Base-by-base conservation (phyloP, 768 basidiomycete species). In the Leccinum aurantiacum region DNA sequence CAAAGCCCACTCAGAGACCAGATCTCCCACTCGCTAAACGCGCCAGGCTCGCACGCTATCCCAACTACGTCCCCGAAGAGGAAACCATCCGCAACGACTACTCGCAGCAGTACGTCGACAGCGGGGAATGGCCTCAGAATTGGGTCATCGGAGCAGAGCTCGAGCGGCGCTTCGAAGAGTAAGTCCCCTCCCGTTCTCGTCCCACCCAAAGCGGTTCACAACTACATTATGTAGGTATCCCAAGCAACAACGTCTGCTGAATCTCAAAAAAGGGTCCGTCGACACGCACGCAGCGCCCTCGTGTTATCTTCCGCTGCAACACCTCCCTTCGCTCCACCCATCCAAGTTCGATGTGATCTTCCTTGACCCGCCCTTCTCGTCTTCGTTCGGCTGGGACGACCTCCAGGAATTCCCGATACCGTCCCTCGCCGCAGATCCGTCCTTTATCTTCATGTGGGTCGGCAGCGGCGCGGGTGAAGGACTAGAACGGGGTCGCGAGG, bases 61-160 rank as follows among this genome's bases (percentile, higher is more conserved):
- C 72, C 35, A 95, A 95, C 69, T 95, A 96, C 65, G 82, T 95
- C 15, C 88, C 91, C 1, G 93, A 94, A 62, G 96, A 99, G 70
- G 96, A 99, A 73, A 98, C 95, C 0, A 91, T 99, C 48, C 83
- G 97, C 52, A 98, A 97, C 67, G 95, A 99, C 76, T 94, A 95
- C 69, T 92, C 90, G 0, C 89, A 90, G 73, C 79, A 89, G 63
- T 98, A 96, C 73, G 93, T 95, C 35, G 88, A 92, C 66, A 83
- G 90, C 2, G 95, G 95, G 10, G 90, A 92, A 63, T 94, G 88
- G 88, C 93, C 95, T 2, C 94, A 96, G 75, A 88, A 97, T 68
- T 93, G 24, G 85, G 90, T 99, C 9, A 77, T 93, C 8, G 95
- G 95, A 22, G 91, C 93, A 6, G 91, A 90, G 61, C 90, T 91